Conservation (phyloP, 176 grass and related monocot species). For the Panicum miliaceum region DNA sequence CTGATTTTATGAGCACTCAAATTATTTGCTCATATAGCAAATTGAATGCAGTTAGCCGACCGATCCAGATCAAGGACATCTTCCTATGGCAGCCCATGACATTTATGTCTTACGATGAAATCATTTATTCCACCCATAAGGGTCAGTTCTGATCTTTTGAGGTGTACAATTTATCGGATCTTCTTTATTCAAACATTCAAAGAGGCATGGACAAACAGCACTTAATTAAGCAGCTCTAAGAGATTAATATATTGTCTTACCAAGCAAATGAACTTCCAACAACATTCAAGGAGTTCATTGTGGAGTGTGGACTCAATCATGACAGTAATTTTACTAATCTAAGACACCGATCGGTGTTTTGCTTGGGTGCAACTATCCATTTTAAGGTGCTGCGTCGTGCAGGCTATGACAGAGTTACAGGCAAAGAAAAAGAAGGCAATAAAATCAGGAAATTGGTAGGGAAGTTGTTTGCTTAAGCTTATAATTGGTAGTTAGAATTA, state of each 20-base stretch:
- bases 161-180: conserved; percentile 1
- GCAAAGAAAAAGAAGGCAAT: background rate
- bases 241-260: conserved; percentile 13
- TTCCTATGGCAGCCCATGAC: conserved; percentile 27
- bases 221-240: conserved; percentile 28
- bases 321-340: background rate
- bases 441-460: background rate
- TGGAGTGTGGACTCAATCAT: background rate
- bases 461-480: conserved; percentile 12
- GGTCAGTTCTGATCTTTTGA: conserved; percentile 30
- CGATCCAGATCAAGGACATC: conserved; percentile 37
- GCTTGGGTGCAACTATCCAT: background rate
- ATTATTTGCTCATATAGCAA: conserved; percentile 2
- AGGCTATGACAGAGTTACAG: background rate
- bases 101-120: conserved; percentile 3
- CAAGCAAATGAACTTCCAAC: conserved; percentile 17
- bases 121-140: background rate
- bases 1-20: background rate
- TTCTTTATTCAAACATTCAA: conserved; percentile 30
- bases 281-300: background rate
- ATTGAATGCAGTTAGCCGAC: conserved; percentile 16
- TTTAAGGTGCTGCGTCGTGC: conserved; percentile 2
- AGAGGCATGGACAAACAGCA: background rate
- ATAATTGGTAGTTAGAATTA: background rate
- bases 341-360: conserved; percentile 9